Base-by-base conservation (phyloP, 116 monocot genomes). In the Posidonia oceanica region DNA sequence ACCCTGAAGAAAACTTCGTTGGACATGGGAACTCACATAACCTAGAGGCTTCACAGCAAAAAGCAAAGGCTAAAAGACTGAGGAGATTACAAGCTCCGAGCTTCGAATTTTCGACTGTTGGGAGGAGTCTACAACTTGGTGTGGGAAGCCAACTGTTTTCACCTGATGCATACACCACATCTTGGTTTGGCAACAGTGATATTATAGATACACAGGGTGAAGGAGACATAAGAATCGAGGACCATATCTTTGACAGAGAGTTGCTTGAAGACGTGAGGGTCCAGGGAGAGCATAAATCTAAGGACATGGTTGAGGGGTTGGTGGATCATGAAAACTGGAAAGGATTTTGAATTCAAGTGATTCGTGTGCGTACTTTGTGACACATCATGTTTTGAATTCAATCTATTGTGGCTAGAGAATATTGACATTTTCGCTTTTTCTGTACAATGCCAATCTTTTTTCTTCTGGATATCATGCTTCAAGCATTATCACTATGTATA, bases 101-200 rank as follows among this genome's bases (percentile, higher is more conserved):
- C 1, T 77, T 86, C 29, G 83, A 81, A 44, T 79, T 89, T 52
- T 74, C 75, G 15, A 83, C 72, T 51, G 74, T 70, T 29, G 81
- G 74, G 11, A 81, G 74, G 11, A 83, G 86, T 41, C 76, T 89
- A n/a, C 71, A 79, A 55, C 81, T 89, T 53, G n/a, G n/a, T 4
- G 63, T 56, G 15, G 89, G 86, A 52, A 81, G 89, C 15, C 75
- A 79, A 29, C 63, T 82, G 54, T 78, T 82, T 62, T 86, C 86
- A 14, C 86, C 87, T 12, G 84, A 80, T 8, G 78, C 90, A 18
- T 84, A 87, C 67, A 53, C 74, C 61, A 91, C 83, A 3, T 82
- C 84, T 13, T 80, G 68, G 52, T 81, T 85, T 10, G 75, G 78
- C 10, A 76, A 37, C 14, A 40, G 40, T 16, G 37, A 13, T 14